Evolutionary conservation across 805 yeast species (phyloP).

Genomic region (Cyberlindnera maritima): DNA sequence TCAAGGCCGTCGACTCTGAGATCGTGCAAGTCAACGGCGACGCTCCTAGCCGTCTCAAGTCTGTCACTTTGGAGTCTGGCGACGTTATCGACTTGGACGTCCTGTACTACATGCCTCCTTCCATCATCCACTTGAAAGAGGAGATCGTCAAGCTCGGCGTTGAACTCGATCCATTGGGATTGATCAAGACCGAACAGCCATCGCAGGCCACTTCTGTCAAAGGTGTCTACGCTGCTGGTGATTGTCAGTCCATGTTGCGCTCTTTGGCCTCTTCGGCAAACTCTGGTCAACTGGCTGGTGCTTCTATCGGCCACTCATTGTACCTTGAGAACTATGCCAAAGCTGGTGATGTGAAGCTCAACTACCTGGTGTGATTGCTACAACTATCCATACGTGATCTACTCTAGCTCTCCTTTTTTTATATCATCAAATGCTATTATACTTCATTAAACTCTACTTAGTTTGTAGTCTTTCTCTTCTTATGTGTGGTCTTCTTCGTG

Average conservation of each 20-base stretch:
- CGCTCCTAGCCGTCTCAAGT: neutral
- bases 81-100: constrained; percentile 1
- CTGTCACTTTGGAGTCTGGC: constrained; percentile 2
- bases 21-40: neutral
- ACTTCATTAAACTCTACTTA: neutral
- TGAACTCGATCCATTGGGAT: constrained; percentile 1
- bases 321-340: neutral
- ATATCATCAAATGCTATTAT: neutral
- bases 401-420: neutral
- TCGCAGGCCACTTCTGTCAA: constrained; percentile 1
- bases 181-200: constrained; percentile 3
- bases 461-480: constrained; percentile 7
- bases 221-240: constrained; percentile 2
- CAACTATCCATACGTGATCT: too few relatives aligned
- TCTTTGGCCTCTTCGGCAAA: neutral
- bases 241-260: neutral
- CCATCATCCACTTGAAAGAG: constrained; percentile 1
- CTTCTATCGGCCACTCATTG: neutral
- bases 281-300: constrained; percentile 1
- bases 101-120: constrained; percentile 2
- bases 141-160: constrained; percentile 4
- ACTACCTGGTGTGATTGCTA: too few relatives aligned
- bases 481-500: constrained; percentile 10
- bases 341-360: too few relatives aligned
- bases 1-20: neutral